A percentile compares a stretch with the other conserved stretches of the same genome.
Evolutionary conservation across 306 rosid genomes (phyloP).

Genomic region (Quercus aquifolioides): DNA sequence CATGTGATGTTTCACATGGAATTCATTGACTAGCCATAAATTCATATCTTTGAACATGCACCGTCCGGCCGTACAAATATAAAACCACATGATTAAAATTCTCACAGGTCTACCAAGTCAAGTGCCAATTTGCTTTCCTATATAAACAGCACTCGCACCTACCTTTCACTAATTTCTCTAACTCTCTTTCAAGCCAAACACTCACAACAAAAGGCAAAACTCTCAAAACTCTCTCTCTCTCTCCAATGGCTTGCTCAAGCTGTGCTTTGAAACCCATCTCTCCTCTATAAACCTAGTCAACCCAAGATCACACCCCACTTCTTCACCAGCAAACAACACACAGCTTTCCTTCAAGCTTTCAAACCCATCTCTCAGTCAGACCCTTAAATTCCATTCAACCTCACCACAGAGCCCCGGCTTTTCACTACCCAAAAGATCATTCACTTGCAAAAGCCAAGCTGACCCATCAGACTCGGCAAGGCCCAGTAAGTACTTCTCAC

Average conservation of each 20-base stretch:
- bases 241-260: conserved; percentile 44
- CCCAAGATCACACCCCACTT: conserved; percentile 7
- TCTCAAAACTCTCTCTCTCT: not conserved
- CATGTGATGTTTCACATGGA: no score
- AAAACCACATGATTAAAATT: not conserved
- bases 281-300: conserved; percentile 7
- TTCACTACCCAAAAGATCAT: conserved; percentile 20
- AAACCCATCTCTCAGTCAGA: conserved; percentile 6
- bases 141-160: not conserved
- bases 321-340: conserved; percentile 1
- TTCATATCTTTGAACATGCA: not conserved
- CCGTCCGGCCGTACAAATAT: not conserved
- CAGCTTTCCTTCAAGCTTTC: conserved; percentile 25
- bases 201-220: not conserved
- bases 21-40: no score
- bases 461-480: conserved; percentile 27
- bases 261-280: conserved; percentile 27
- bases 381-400: conserved; percentile 29
- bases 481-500: not conserved
- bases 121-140: no score
- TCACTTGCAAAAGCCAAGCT: conserved; percentile 47
- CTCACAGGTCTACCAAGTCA: no score
- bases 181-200: not conserved
- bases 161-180: not conserved
- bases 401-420: conserved; percentile 1